phyloP scores from a whole-genome alignment of 2,329 filamentous ascomycete species.

The Talaromyces sp. region DNA sequence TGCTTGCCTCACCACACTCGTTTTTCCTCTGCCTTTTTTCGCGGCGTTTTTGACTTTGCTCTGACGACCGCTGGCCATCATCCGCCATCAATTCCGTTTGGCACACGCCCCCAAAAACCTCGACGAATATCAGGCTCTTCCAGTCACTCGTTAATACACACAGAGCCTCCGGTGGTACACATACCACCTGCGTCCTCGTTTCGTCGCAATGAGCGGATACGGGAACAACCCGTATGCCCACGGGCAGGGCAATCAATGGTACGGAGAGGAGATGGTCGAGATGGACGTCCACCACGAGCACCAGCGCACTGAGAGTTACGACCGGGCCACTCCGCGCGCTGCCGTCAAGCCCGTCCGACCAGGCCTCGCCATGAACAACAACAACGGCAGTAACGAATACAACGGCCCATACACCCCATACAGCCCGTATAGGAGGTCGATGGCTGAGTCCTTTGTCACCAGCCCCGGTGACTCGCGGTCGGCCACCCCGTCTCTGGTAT shows the following conservation, averaged over 20 bases:
- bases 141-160: background rate
- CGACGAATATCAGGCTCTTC: background rate
- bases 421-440: constrained; percentile 18
- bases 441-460: constrained; percentile 18
- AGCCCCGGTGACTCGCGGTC: constrained; percentile 25
- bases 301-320: background rate
- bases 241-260: constrained; percentile 13
- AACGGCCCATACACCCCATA: constrained; percentile 6
- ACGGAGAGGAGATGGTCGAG: constrained; percentile 24
- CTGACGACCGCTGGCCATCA: background rate
- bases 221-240: constrained; percentile 3
- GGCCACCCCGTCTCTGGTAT: constrained; percentile 26
- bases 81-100: constrained; percentile 1
- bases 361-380: constrained; percentile 10
- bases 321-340: constrained; percentile 10
- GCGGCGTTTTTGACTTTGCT: background rate
- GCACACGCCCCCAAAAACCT: background rate
- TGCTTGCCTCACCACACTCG: background rate
- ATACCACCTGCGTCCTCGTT: background rate
- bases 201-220: constrained; percentile 13
- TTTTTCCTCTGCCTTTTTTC: background rate
- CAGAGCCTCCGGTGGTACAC: background rate
- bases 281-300: constrained; percentile 16
- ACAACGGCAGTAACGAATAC: background rate
- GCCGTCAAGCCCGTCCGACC: constrained; percentile 19